A percentile compares a stretch with the other conserved stretches of the same genome.
Conservation (phyloP, 2,329 filamentous ascomycete species). For the Trichoderma sp. region DNA sequence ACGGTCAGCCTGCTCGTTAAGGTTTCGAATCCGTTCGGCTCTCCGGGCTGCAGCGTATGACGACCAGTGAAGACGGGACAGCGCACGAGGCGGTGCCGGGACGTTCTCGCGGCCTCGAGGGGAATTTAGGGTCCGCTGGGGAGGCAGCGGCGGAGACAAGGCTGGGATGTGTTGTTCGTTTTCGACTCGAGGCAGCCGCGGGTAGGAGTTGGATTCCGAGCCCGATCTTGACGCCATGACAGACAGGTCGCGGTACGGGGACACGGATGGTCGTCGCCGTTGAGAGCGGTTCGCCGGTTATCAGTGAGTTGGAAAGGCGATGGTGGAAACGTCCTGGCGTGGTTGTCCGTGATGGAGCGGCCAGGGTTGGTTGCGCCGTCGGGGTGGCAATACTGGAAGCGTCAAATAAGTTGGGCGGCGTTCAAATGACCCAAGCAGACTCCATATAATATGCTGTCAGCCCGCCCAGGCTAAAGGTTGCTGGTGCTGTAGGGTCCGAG, state of each 20-base stretch:
- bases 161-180: conserved; percentile 40
- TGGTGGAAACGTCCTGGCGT: not conserved
- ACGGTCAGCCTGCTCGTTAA: conserved; percentile 38
- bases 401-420: conserved; percentile 21
- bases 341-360: not conserved
- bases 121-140: conserved; percentile 39
- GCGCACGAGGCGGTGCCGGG: conserved; percentile 31
- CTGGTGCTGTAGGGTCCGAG: not conserved
- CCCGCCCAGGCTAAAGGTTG: conserved; percentile 1
- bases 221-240: conserved; percentile 43
- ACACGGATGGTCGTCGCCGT: not conserved
- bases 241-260: not conserved
- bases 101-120: conserved; percentile 39
- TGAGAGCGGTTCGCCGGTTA: not conserved
- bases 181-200: conserved; percentile 39
- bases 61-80: conserved; percentile 33
- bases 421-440: conserved; percentile 19
- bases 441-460: conserved; percentile 12
- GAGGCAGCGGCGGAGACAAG: conserved; percentile 41
- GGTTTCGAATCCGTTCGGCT: conserved; percentile 44
- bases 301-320: not conserved
- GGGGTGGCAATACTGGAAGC: conserved; percentile 8
- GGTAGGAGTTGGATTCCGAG: conserved; percentile 39
- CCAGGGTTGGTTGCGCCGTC: conserved; percentile 6
- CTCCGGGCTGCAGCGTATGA: conserved; percentile 38